A percentile compares a stretch with the other conserved stretches of the same genome.
phyloP scores from a whole-genome alignment of 148 eudicot species.

The Bassia scoparia region DNA sequence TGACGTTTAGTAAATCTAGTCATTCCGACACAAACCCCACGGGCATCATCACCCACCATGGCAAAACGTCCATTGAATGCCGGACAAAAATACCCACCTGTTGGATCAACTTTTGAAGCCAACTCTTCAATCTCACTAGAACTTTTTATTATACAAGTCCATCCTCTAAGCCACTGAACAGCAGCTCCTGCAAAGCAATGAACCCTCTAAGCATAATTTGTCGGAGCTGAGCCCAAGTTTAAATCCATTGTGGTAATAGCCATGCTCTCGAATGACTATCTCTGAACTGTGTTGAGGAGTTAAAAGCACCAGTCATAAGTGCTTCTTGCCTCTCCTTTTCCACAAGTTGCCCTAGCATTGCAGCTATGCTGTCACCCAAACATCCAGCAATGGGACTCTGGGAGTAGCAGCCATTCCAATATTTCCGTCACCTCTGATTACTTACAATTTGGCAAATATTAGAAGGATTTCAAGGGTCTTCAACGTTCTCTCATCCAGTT shows the following conservation, averaged over 20 bases:
- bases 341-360: constrained; percentile 96
- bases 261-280: constrained; percentile 67
- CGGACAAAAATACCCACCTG: constrained; percentile 94
- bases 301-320: constrained; percentile 98
- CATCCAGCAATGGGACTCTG: constrained; percentile 89
- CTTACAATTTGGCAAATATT: constrained; percentile 78
- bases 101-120: constrained; percentile 75
- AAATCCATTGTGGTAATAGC: constrained; percentile 68
- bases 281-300: constrained; percentile 88
- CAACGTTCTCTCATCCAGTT: constrained; percentile 65
- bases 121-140: constrained; percentile 86
- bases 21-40: constrained; percentile 90
- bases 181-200: constrained; percentile 99
- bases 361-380: constrained; percentile 98
- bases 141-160: constrained; percentile 61
- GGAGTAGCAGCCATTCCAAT: constrained; percentile 68
- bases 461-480: constrained; percentile 51
- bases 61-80: constrained; percentile 97
- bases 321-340: constrained; percentile 91
- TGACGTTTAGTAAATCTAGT: constrained; percentile 85
- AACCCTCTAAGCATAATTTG: constrained; percentile 97
- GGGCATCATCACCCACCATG: constrained; percentile 99
- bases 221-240: constrained; percentile 82
- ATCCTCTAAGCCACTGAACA: constrained; percentile 99
- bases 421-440: constrained; percentile 71